Conservation (phyloP, 2,329 filamentous ascomycete species). For the Verticillium isaacii region DNA sequence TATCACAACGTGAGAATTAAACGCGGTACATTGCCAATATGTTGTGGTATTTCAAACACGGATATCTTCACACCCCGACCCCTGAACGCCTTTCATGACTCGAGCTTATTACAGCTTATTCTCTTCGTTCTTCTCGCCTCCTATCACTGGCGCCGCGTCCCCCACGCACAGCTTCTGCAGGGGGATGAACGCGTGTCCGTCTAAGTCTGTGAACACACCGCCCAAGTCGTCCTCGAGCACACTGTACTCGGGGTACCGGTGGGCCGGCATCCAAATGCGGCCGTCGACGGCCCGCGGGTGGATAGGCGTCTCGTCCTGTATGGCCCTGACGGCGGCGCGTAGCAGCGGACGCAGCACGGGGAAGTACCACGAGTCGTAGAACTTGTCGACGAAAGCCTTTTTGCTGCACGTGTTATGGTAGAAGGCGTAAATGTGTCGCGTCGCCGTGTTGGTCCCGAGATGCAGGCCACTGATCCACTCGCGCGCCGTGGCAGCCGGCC, state of each 20-base stretch:
- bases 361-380: conserved; percentile 15
- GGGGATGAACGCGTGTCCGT: not conserved
- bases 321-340: not conserved
- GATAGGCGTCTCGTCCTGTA: conserved; percentile 5
- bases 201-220: not conserved
- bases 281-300: conserved; percentile 10
- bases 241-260: conserved; percentile 6
- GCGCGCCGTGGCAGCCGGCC: not conserved
- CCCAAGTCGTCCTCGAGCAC: not conserved
- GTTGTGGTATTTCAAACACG: too few relatives aligned
- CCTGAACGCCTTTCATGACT: not conserved
- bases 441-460: conserved; percentile 17
- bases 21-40: too few relatives aligned
- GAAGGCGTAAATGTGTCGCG: conserved; percentile 15
- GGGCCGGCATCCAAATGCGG: conserved; percentile 10
- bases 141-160: not conserved
- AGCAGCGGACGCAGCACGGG: conserved; percentile 11
- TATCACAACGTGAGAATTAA: too few relatives aligned
- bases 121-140: not conserved
- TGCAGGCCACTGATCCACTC: conserved; percentile 12
- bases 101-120: not conserved
- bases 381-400: conserved; percentile 13
- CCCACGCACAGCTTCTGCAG: not conserved
- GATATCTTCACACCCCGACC: too few relatives aligned
- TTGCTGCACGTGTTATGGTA: conserved; percentile 20